These are phyloP conservation scores for Raphanus raphanistrum DNA, from an alignment of 345 rosid genomes.

Conservation along the genomic window DNA sequence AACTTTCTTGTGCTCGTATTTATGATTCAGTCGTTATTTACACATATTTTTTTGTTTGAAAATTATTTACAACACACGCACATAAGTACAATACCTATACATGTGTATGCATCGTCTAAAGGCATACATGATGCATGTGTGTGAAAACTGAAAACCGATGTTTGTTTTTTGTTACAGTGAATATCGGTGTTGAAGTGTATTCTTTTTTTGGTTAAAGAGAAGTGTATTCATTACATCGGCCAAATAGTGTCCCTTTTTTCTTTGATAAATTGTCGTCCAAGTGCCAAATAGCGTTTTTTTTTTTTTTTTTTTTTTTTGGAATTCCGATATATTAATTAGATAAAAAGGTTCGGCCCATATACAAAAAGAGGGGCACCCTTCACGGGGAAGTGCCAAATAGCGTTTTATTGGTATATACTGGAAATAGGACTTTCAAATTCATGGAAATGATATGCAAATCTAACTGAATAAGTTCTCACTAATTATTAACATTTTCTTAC, in stretches of 20 bases:
- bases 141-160: neutral
- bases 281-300: neutral
- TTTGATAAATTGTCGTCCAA: too few relatives aligned
- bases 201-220: neutral
- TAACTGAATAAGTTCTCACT: neutral
- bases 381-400: neutral
- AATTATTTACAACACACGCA: neutral
- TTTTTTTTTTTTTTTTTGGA: too few relatives aligned
- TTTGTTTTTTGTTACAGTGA: neutral
- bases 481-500: neutral
- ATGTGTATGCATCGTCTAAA: neutral
- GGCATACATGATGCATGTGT: neutral
- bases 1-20: slow-evolving; percentile 15
- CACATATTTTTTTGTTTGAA: neutral
- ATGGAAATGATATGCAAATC: neutral
- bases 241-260: neutral
- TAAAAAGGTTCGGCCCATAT: too few relatives aligned
- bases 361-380: too few relatives aligned
- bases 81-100: neutral
- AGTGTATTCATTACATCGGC: neutral
- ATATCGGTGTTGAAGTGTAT: neutral
- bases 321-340: too few relatives aligned
- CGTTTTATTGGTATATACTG: neutral
- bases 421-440: neutral
- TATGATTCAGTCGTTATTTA: neutral